Evolutionary conservation across 108 stramenopile genomes (phyloP).

Genomic region (Pseudonitzschia multiseries): DNA sequence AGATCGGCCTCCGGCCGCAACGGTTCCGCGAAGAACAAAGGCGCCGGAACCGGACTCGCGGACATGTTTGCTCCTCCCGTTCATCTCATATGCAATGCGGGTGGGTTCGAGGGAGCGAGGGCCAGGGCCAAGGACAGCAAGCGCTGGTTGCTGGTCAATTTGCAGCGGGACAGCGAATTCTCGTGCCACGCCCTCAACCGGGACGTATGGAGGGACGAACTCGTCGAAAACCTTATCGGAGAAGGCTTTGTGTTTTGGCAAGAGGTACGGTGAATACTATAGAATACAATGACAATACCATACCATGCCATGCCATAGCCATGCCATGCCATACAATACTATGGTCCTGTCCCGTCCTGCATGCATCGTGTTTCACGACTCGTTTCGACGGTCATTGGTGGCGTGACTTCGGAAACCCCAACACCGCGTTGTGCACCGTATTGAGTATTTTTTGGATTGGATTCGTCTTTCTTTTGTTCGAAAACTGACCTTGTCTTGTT

Average conservation of each 20-base stretch:
- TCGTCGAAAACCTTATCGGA: conserved; percentile 90
- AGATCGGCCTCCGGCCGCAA: background rate
- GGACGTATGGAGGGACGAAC: conserved; percentile 95
- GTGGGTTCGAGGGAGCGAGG: conserved; percentile 82
- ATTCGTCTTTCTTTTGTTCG: too few relatives aligned
- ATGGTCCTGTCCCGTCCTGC: too few relatives aligned
- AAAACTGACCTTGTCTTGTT: background rate
- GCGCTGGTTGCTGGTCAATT: conserved; percentile 91
- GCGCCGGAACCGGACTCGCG: conserved; percentile 33
- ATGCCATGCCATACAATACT: too few relatives aligned
- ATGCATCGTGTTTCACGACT: too few relatives aligned
- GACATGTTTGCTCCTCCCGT: conserved; percentile 81
- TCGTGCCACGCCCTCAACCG: conserved; percentile 91
- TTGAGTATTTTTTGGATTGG: too few relatives aligned
- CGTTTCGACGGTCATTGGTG: too few relatives aligned
- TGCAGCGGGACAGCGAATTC: conserved; percentile 87
- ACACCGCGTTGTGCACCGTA: too few relatives aligned
- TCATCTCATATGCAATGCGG: conserved; percentile 67
- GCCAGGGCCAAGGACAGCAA: conserved; percentile 79
- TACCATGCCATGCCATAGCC: too few relatives aligned
- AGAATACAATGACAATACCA: background rate
- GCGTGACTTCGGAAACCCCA: too few relatives aligned
- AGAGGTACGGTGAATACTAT: conserved; percentile 48
- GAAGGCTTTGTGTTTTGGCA: conserved; percentile 96
- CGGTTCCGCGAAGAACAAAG: background rate